Percentiles rank a stretch among this genome's conserved stretches.
Conservation (phyloP, 164 flowering plant genomes). For the Vitis labrusca region DNA sequence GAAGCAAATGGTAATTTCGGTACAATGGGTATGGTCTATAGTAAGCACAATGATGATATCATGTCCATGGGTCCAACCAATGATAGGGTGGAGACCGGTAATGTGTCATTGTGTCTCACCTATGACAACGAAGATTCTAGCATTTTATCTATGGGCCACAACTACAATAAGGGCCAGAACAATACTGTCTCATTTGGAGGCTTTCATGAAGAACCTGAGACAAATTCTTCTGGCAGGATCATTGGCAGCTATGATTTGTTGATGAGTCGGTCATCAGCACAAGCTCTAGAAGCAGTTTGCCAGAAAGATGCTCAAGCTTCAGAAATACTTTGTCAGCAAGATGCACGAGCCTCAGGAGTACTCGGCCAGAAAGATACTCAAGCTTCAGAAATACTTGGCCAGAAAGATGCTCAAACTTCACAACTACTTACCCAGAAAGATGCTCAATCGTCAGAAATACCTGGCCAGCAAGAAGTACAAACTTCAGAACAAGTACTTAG, state of each 20-base stretch:
- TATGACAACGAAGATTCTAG: slow-evolving; percentile 19
- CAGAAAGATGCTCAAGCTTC: slow-evolving; percentile 12
- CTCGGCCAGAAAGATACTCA: too few relatives aligned
- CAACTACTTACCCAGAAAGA: too few relatives aligned
- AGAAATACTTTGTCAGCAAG: too few relatives aligned
- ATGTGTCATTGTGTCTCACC: slow-evolving; percentile 4
- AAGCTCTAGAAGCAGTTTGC: slow-evolving; percentile 17
- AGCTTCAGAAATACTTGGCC: too few relatives aligned
- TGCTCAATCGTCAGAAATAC: too few relatives aligned
- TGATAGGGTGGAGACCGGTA: slow-evolving; percentile 6
- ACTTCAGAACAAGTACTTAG: neutral
- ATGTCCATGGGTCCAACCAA: slow-evolving; percentile 18
- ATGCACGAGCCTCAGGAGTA: too few relatives aligned
- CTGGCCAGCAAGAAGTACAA: too few relatives aligned
- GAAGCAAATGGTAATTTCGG: slow-evolving; percentile 22
- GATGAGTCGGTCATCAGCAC: slow-evolving; percentile 29
- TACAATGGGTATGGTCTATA: slow-evolving; percentile 14
- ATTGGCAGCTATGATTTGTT: slow-evolving; percentile 33
- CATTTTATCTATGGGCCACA: slow-evolving; percentile 19
- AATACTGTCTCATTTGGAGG: slow-evolving; percentile 48
- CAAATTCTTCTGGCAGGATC: slow-evolving; percentile 28
- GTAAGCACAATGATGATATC: slow-evolving; percentile 12
- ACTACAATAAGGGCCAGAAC: slow-evolving; percentile 24
- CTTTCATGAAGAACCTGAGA: slow-evolving; percentile 29
- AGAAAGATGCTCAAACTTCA: too few relatives aligned